Evolutionary conservation across 805 yeast genomes (phyloP).

Genomic region (Cephaloascus fragrans): DNA sequence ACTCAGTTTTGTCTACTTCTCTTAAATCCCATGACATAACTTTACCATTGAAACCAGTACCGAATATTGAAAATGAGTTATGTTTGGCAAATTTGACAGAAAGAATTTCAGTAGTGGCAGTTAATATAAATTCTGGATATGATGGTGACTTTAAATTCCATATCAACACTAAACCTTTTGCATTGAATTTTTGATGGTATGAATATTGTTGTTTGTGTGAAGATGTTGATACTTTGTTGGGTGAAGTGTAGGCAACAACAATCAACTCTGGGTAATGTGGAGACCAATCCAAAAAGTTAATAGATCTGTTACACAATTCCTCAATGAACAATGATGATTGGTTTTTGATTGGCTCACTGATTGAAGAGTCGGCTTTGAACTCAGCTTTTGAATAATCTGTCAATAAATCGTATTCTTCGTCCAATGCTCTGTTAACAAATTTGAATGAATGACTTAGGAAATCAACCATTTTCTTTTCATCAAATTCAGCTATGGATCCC

Average conservation of each 20-base stretch:
- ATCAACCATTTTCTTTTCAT: background rate
- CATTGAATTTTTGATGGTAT: constrained; percentile 2
- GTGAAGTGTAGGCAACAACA: constrained; percentile 17
- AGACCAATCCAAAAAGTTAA: constrained; percentile 23
- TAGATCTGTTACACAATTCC: constrained; percentile 7
- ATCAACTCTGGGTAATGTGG: constrained; percentile 19
- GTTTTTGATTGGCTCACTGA: background rate
- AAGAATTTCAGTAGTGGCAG: constrained; percentile 28
- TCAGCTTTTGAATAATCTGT: constrained; percentile 3
- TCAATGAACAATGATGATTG: background rate
- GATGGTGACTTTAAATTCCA: constrained; percentile 19
- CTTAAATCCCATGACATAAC: constrained; percentile 41
- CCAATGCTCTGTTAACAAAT: constrained; percentile 17
- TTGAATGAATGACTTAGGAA: constrained; percentile 14
- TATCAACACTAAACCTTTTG: constrained; percentile 17
- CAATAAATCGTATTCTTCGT: constrained; percentile 14
- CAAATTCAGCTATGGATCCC: background rate
- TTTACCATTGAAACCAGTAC: constrained; percentile 40
- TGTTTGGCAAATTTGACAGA: constrained; percentile 27
- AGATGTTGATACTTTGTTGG: constrained; percentile 1
- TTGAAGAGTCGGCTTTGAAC: background rate
- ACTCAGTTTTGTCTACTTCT: constrained; percentile 1
- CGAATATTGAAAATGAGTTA: constrained; percentile 30
- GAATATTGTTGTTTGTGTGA: constrained; percentile 1
- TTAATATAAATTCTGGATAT: constrained; percentile 27